Base-by-base conservation (phyloP, 345 rosid species). In the Xanthoceras sorbifolium region DNA sequence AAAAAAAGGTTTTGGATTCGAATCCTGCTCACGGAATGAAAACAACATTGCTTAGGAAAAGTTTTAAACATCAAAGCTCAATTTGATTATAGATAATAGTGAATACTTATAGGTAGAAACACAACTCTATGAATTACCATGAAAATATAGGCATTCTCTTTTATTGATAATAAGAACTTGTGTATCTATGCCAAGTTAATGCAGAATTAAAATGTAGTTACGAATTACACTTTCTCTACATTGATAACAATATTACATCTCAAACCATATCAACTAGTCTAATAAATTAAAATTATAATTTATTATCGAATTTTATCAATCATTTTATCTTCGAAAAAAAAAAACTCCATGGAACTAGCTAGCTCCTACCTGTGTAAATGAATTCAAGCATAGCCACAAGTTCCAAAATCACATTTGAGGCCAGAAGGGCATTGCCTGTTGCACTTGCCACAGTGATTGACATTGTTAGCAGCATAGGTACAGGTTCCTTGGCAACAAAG, bases 301-400 rank as follows among this genome's bases (percentile, higher is more conserved):
- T 46, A 63, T 69, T 69, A 17, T 69, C 38, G 64, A 44, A 64
- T 60, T 71, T 62, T n/a, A 40, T 71, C 1, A 64, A 17, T 74
- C 52, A 32, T 31, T 44, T 44, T 72, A 4, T 29, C 23, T 44
- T 60, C 17, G 2, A 52, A 54, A 2, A 25, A 50, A 40, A 7
- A 68, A 26, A 40, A 25, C 17, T 36, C 15, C 22, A 23, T 14
- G 52, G 18, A 46, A 23, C 65, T 50, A 20, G n/a, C n/a, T n/a
- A n/a, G n/a, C 1, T 32, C 38, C 29, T 26, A 54, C 60, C 50
- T n/a, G 22, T n/a, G 28, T 61, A 34, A 46, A 73, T 23, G 48
- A 44, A 64, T 55, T 76, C 78, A 93, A 82, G 91, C 91, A 78
- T 93, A 89, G 55, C 93, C 98, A 67, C 97, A 90, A 20, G 54